Base-by-base conservation (phyloP, 2,329 filamentous ascomycete genomes). In the Alternaria rosae region DNA sequence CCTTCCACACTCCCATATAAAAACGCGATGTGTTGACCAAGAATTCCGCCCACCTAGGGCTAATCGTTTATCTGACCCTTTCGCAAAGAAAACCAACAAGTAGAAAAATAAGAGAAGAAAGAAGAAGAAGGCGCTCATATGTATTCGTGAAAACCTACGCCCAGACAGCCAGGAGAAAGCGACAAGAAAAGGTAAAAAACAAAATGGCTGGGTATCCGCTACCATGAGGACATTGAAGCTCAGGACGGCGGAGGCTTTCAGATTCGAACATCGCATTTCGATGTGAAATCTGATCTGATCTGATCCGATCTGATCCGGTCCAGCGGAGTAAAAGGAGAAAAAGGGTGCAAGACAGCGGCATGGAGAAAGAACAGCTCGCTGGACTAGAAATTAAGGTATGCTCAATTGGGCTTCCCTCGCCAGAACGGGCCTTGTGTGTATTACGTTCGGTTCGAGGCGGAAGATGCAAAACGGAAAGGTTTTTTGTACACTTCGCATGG, bases 341-440 rank as follows among this genome's bases (percentile, higher is more conserved):
- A 35, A 21, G 23, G 21, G n/a, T 17, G 20, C 17, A 45, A 23
- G 47, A 51, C 35, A 6, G 51, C 6, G 21, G 51, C 23, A 38
- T 38, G 35, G 20, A 9, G 20, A 32, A 32, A 11, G 20, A 38
- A 25, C 28, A 50, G 28, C 28, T n/a, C 32, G 21, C 20, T 48
- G 9, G 38, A 61, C 59, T 61, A 61, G 53, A 61, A 61, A 61
- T 61, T 61, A 61, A 45, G 35, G 28, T 61, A 61, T 57, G 32
- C 54, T 57, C 30, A 38, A 51, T 6, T 23, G 30, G 21, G 35
- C 35, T 38, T 38, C 13, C 28, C 41, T 32, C 26, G 15, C 45
- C 25, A 38, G 17, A 17, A 30, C 26, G n/a, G 38, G 42, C 26
- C 42, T 23, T 15, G 26, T 44, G 21, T 38, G 35, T 38, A 17